Evolutionary conservation across 208 protist genomes (phyloP), one percentile per base, ranked within the genome.

Genomic region (Leptomonas seymouri): DNA sequence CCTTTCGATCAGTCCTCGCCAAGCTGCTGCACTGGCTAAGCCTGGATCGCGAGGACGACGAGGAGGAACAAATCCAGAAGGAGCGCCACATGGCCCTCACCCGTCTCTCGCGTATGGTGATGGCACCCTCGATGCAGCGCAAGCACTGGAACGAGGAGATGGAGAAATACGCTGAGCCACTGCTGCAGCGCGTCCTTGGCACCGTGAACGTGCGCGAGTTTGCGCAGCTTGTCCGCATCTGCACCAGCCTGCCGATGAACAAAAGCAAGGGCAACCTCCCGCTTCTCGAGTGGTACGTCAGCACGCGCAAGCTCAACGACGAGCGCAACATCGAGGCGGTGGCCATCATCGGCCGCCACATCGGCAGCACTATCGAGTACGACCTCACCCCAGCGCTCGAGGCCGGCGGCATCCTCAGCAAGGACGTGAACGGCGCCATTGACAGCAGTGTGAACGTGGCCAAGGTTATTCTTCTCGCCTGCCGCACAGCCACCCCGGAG

Each of bases 11-110:
- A 14, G 86, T 94, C 31, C 77, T 93, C 27, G 88, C 84, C 49
- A 97, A 97, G 80, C 78, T 97, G 41, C 58, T 97, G 18, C 90
- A 94, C 76, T 97, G 87, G 90, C 66, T 97, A 21, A 93, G 86
- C 53, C 84, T 94, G 41, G 85, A 93, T 57, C 89, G 89, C 49
- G 92, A 95, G 74, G 78, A 82, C 11, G 92, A 97, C 56, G 87
- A 91, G 1, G 87, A 85, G 58, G 84, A 80, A 64, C 87, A 95
- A 68, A 55, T 97, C 44, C 56, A 53, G 36, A 87, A 91, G 78
- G 92, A 97, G 79, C 87, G 92, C 23, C 86, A 82, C 65, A 66
- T 92, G 51, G 92, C 92, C 20, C 63, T 94, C 25, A 49, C 80
- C 4, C 72, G 74, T 16, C 85, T 97, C 31, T 59, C 67, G 6